phyloP scores from a whole-genome alignment of 2,329 filamentous ascomycete species.

The Malbranchea zuffiana region DNA sequence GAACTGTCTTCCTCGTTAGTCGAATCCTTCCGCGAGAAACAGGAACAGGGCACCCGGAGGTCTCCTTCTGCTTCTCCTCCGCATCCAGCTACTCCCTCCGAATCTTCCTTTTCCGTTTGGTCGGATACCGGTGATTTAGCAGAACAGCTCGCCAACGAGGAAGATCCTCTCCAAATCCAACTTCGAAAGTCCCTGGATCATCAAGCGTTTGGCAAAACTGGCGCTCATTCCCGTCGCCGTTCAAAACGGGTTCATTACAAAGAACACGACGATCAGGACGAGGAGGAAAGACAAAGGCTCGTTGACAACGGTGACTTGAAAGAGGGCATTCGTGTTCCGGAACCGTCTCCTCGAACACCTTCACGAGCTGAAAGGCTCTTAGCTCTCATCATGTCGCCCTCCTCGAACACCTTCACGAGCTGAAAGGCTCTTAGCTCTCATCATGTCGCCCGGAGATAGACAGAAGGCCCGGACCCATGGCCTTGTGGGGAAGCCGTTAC shows the following conservation, averaged over 20 bases:
- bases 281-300: constrained; percentile 26
- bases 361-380: constrained; percentile 59
- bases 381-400: constrained; percentile 74
- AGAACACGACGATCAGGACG: constrained; percentile 31
- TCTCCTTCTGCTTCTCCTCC: constrained; percentile 40
- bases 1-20: constrained; percentile 28
- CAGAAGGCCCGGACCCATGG: constrained; percentile 66
- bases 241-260: constrained; percentile 63
- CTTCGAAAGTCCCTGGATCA: constrained; percentile 56
- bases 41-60: constrained; percentile 42
- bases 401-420: constrained; percentile 53
- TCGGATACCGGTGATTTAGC: constrained; percentile 91
- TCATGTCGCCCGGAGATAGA: constrained; percentile 71
- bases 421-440: constrained; percentile 61
- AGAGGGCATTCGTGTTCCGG: constrained; percentile 60
- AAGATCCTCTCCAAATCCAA: constrained; percentile 67
- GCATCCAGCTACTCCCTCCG: constrained; percentile 38
- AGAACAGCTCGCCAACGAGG: constrained; percentile 73
- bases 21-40: constrained; percentile 37
- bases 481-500: constrained; percentile 86
- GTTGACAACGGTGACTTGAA: constrained; percentile 16
- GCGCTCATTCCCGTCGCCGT: constrained; percentile 28
- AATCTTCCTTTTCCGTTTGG: constrained; percentile 70
- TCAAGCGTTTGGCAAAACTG: constrained; percentile 41
- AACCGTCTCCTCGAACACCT: constrained; percentile 52